Conservation (phyloP, 148 eudicot species). For the Rhododendron williamsianum region DNA sequence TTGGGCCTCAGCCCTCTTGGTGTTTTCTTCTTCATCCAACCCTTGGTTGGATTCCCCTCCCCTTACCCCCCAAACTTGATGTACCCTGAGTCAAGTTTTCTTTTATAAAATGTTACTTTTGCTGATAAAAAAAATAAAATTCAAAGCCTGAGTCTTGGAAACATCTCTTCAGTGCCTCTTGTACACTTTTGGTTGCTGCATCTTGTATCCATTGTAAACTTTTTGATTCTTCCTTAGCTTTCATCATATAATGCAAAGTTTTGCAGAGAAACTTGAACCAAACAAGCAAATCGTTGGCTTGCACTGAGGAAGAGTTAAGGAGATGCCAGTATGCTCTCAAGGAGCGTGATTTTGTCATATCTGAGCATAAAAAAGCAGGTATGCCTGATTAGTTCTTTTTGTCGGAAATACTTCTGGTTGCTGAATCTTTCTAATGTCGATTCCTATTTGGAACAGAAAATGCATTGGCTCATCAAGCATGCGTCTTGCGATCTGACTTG, state of each 20-base stretch:
- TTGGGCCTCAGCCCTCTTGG: too few species aligned
- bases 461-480: constrained; percentile 79
- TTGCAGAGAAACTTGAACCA: constrained; percentile 39
- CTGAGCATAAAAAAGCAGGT: constrained; percentile 59
- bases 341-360: constrained; percentile 49
- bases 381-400: not conserved
- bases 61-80: too few species aligned
- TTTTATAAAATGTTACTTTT: too few species aligned
- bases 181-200: not conserved
- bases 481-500: constrained; percentile 61
- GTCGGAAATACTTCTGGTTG: not conserved
- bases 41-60: too few species aligned
- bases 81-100: too few species aligned
- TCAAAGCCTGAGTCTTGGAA: not conserved
- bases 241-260: not conserved
- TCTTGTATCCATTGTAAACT: not conserved
- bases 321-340: constrained; percentile 39
- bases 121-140: too few species aligned
- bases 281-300: constrained; percentile 35
- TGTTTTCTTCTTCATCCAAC: too few species aligned
- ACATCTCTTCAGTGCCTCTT: not conserved
- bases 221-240: not conserved
- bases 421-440: not conserved
- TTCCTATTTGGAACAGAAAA: constrained; percentile 39
- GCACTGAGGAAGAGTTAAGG: constrained; percentile 38